phyloP scores from a whole-genome alignment of 2,329 filamentous ascomycete species.

The Epichloe uncinata region DNA sequence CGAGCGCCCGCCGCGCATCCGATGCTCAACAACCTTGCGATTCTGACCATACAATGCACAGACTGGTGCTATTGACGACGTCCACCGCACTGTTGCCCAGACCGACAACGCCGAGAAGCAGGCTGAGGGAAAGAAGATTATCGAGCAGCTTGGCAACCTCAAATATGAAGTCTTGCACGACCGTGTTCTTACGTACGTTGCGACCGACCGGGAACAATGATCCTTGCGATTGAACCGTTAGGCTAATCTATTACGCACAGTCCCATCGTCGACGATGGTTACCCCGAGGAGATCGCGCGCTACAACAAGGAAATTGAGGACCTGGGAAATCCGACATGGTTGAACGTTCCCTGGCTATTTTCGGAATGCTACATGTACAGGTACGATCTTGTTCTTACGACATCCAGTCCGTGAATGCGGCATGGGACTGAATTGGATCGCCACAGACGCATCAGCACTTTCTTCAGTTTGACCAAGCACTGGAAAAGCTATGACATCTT shows the following conservation, averaged over 20 bases:
- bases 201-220: no score
- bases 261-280: slow-evolving; percentile 64
- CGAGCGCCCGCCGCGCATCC: no score
- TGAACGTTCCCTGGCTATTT: slow-evolving; percentile 77
- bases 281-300: slow-evolving; percentile 60
- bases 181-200: no score
- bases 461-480: slow-evolving; percentile 61
- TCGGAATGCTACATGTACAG: slow-evolving; percentile 90
- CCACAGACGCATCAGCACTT: slow-evolving; percentile 57
- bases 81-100: no score
- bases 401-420: background rate
- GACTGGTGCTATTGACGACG: no score
- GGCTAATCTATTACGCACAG: slow-evolving; percentile 25
- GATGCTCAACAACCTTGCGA: no score
- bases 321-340: slow-evolving; percentile 65
- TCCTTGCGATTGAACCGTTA: no score
- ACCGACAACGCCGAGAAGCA: no score
- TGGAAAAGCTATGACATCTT: slow-evolving; percentile 93
- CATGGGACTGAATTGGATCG: background rate
- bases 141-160: no score
- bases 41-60: no score
- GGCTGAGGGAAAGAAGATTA: no score
- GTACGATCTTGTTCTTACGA: slow-evolving; percentile 23
- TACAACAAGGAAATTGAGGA: slow-evolving; percentile 81
- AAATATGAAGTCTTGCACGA: no score